Percentiles rank a stretch among this genome's conserved stretches.
Evolutionary conservation across 371 early-diverging fungal genomes (phyloP).

Genomic region (Mucor irregularis): DNA sequence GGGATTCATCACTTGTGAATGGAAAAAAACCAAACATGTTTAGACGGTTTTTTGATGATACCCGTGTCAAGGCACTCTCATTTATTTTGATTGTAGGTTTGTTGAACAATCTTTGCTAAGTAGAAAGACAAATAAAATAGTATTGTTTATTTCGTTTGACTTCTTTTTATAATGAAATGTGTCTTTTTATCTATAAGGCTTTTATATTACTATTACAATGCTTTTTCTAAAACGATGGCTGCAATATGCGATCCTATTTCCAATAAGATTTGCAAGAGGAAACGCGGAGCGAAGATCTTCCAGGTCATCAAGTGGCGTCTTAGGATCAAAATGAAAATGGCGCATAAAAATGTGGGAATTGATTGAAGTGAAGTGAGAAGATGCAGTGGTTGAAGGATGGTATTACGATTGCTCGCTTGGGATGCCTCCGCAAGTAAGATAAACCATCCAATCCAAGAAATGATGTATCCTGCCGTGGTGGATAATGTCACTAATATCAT

Average conservation of each 20-base stretch:
- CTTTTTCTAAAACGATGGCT: conserved; percentile 11
- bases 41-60: conserved; percentile 14
- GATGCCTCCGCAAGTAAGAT: conserved; percentile 16
- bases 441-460: conserved; percentile 48
- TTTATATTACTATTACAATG: neutral
- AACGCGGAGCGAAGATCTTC: conserved; percentile 93
- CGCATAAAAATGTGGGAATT: conserved; percentile 52
- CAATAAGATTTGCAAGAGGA: conserved; percentile 63
- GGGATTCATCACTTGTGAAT: conserved; percentile 5
- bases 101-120: conserved; percentile 16
- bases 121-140: neutral
- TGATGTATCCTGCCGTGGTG: conserved; percentile 71
- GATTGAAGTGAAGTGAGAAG: conserved; percentile 50
- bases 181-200: too few relatives aligned
- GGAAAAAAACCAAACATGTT: conserved; percentile 1
- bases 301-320: conserved; percentile 93
- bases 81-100: conserved; percentile 11
- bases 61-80: conserved; percentile 14
- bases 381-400: conserved; percentile 16
- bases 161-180: neutral
- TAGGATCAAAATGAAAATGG: conserved; percentile 61
- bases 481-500: conserved; percentile 77
- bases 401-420: neutral
- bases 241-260: conserved; percentile 31
- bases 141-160: too few relatives aligned